A percentile compares a stretch with the other conserved stretches of the same genome.
These are phyloP conservation scores for Quercus ilex DNA, from an alignment of 306 rosid species.

Conservation along the genomic window DNA sequence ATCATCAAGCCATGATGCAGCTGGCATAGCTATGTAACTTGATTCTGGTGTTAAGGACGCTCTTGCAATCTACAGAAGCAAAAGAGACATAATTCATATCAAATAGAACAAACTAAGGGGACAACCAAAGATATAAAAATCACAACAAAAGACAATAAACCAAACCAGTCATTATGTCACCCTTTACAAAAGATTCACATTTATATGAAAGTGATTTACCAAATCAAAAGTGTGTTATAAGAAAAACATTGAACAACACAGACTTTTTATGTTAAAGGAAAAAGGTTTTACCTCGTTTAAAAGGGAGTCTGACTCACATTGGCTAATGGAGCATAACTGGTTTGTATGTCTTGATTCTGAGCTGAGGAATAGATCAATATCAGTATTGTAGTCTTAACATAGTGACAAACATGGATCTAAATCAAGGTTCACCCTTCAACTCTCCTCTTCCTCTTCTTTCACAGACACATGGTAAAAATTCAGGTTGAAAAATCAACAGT, in stretches of 20 bases:
- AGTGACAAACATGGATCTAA: background rate
- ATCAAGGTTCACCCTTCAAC: background rate
- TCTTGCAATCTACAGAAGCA: slow-evolving; percentile 60
- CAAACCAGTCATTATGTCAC: background rate
- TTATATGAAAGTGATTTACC: background rate
- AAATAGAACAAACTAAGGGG: background rate
- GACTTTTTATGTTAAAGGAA: slow-evolving; percentile 6
- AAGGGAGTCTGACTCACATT: slow-evolving; percentile 85
- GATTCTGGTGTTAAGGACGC: slow-evolving; percentile 77
- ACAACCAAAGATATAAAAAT: background rate
- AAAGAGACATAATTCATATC: slow-evolving; percentile 15
- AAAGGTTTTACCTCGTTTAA: slow-evolving; percentile 68
- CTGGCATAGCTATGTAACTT: slow-evolving; percentile 95
- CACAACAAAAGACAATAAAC: background rate
- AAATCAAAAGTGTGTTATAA: background rate
- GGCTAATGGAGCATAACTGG: slow-evolving; percentile 94
- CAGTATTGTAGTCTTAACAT: slow-evolving; percentile 10
- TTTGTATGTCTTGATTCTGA: slow-evolving; percentile 84
- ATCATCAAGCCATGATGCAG: slow-evolving; percentile 99
- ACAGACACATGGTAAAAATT: background rate
- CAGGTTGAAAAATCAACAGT: background rate
- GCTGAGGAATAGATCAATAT: slow-evolving; percentile 52
- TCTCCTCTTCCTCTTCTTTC: background rate
- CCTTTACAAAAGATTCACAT: background rate
- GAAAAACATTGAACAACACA: background rate